Evolutionary conservation across 805 yeast species (phyloP), one percentile per base, ranked within the genome.

Genomic region (Ascoidea rubescens): DNA sequence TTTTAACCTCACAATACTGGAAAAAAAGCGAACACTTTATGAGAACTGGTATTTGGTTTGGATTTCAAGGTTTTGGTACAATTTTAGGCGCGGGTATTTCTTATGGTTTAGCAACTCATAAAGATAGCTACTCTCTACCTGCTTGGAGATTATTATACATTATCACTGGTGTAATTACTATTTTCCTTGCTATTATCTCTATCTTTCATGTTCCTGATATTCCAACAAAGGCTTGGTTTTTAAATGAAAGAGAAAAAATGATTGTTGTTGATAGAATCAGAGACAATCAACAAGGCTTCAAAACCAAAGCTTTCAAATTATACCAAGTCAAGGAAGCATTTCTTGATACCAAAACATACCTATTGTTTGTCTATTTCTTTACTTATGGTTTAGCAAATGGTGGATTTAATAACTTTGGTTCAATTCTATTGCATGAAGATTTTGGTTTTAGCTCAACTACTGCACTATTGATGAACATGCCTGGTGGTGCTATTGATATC

Each of bases 1-100:
- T 62, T 17, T 60, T 80, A 48, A 80, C 83, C 4, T 63, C 77
- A 31, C 81, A 78, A 62, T 81, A 80, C 75, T 81, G 79, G 71
- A 73, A 67, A 54, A 67, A 70, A 50, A 67, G 67, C 45, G 75
- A 74, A 54, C 76, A 71, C 51, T 70, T 74, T 52, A 57, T 67
- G 17, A 66, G 77, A 56, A 66, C 71, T 33, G 63, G 70, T 46
- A 56, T 72, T 43, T 73, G 77, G 74, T 67, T 73, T 54, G 72
- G 73, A 45, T 64, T 65, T 57, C 67, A 71, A 45, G 77, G 77
- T 50, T 56, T 72, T n/a, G 80, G 79, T 54, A 66, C 70, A 33
- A 64, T 76, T 31, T 47, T 77, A 33, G 78, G 82, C 16, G 71
- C 74, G 32, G 70, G 72, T 8, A 73, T 82, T 53, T 79, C 85